phyloP scores from a whole-genome alignment of 352 stramenopile genomes.

The Globisporangium nunn region DNA sequence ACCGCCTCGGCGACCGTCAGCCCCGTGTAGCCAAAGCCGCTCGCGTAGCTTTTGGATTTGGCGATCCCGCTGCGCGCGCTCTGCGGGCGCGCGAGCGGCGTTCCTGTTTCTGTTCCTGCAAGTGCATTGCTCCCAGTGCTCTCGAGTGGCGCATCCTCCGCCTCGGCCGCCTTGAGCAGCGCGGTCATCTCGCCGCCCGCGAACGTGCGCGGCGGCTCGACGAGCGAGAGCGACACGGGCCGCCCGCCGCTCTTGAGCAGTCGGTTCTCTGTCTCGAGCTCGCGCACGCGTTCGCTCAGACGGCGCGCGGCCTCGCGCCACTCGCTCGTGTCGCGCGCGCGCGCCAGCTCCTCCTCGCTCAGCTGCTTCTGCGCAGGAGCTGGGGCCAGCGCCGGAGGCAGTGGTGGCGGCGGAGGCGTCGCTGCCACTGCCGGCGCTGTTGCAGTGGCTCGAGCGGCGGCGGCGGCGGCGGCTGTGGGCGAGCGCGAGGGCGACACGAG shows the following conservation, averaged over 20 bases:
- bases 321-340: constrained; percentile 23
- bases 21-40: constrained; percentile 41
- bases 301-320: constrained; percentile 47
- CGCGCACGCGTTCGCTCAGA: constrained; percentile 47
- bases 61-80: constrained; percentile 18
- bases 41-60: constrained; percentile 59
- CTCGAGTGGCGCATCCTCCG: constrained; percentile 7
- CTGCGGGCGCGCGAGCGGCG: no score
- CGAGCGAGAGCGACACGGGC: constrained; percentile 7
- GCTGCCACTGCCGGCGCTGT: background rate
- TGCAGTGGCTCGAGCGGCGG: constrained; percentile 15
- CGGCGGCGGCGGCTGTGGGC: constrained; percentile 7
- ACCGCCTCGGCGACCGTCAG: constrained; percentile 58
- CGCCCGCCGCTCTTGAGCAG: constrained; percentile 28
- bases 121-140: background rate
- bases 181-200: constrained; percentile 27
- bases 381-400: background rate
- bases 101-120: no score
- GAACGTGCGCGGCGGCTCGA: constrained; percentile 26
- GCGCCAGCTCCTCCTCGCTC: constrained; percentile 1
- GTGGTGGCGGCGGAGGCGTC: constrained; percentile 15
- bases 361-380: background rate
- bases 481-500: constrained; percentile 43
- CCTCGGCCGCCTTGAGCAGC: constrained; percentile 11
- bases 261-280: constrained; percentile 65